Evolutionary conservation across 179 eudicot genomes (phyloP), one percentile per base, ranked within the genome.

Genomic region (Beta corolliflora): DNA sequence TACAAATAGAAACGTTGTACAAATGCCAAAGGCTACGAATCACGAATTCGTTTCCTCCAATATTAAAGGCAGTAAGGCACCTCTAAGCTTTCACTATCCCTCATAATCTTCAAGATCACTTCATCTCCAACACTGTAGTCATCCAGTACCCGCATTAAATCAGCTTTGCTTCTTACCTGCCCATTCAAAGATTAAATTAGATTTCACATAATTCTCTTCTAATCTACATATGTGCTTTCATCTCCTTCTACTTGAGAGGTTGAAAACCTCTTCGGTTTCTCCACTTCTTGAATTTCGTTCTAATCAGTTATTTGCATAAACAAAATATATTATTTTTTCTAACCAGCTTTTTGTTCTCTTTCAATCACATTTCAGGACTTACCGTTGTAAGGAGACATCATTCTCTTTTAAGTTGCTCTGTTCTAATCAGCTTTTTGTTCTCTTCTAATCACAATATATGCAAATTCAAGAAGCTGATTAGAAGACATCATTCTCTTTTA

Each of bases 111-210:
- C 86, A 96, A 80, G 7, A 86, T 48, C 53, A 96, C 94, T 84
- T 87, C 87, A 77, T 94, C 97, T 64, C 97, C 99, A 29, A 91
- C 85, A 72, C 63, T 89, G 78, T 91, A 96, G 55, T 94, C 98
- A 83, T 96, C 98, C 83, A 96, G 84, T 23, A 80, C 86, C 77
- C 90, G 93, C 80, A 83, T 79, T 53, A 96, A 82, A 83, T 91
- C 98, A 16, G 96, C 97, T 88, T 91, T 92, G 85, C 78, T 93
- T 81, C 86, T 93, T 76, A 96, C 97, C 98, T 96, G 92, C n/a
- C 60, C 73, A 79, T 66, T 77, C 23, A 87, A 25, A 79, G 7
- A 74, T 78, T 60, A 15, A 15, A 16, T 71, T 13, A 85, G 71
- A 68, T 29, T 45, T 54, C 75, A 65, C 44, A 45, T 25, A 18